Conservation (phyloP, 179 eudicot genomes). For the Camellia oleifera region DNA sequence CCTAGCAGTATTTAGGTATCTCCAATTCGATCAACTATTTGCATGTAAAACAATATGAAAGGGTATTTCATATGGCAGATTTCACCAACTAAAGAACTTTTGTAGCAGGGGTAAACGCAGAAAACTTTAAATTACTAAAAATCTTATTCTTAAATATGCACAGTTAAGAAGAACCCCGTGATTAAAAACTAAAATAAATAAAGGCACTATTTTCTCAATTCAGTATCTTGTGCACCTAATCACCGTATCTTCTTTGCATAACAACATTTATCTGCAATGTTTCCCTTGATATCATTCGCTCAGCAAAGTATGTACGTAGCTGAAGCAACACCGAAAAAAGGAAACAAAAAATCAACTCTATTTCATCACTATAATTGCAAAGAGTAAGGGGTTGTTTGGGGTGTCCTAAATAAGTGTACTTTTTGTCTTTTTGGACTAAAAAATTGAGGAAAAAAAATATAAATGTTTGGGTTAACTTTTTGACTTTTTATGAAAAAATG, state of each 20-base stretch:
- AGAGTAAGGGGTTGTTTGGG: too few relatives aligned
- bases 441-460: too few relatives aligned
- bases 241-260: slow-evolving; percentile 52
- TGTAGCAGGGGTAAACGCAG: not conserved
- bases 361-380: not conserved
- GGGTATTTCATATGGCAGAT: not conserved
- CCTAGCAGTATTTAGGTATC: not conserved
- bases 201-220: not conserved
- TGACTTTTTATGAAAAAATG: too few relatives aligned
- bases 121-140: not conserved
- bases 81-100: not conserved
- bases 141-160: not conserved
- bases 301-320: slow-evolving; percentile 73
- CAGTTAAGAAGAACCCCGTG: not conserved
- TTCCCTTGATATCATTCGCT: slow-evolving; percentile 72
- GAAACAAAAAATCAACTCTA: not conserved
- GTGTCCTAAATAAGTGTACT: too few relatives aligned
- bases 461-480: too few relatives aligned
- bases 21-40: not conserved
- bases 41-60: not conserved
- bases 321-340: slow-evolving; percentile 23
- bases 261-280: slow-evolving; percentile 68
- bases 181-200: not conserved
- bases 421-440: too few relatives aligned
- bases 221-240: slow-evolving; percentile 45